Evolutionary conservation across 768 basidiomycete genomes (phyloP).

Genomic region (Pleurotus citrinopileatus): DNA sequence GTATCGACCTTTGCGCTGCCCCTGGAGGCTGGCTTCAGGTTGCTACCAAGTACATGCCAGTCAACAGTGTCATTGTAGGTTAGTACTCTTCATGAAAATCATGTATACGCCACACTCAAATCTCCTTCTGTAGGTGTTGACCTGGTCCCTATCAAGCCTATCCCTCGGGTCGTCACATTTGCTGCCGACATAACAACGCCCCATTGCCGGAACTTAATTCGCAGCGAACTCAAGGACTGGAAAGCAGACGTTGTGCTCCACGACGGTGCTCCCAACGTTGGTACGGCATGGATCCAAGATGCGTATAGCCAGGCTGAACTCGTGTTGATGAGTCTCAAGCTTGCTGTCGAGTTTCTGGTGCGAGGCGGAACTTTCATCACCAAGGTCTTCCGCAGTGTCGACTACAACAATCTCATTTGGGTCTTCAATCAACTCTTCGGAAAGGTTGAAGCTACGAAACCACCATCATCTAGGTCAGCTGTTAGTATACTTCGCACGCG

Average conservation of each 20-base stretch:
- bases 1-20: slow-evolving; percentile 97
- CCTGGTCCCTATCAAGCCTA: slow-evolving; percentile 93
- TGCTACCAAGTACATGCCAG: slow-evolving; percentile 95
- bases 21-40: slow-evolving; percentile 99
- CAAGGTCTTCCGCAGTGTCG: slow-evolving; percentile 96
- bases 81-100: slow-evolving; percentile 23
- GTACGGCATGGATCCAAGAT: slow-evolving; percentile 98
- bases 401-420: slow-evolving; percentile 99
- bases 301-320: slow-evolving; percentile 97
- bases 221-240: slow-evolving; percentile 94
- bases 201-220: slow-evolving; percentile 84
- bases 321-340: slow-evolving; percentile 91
- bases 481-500: background rate
- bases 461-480: slow-evolving; percentile 87
- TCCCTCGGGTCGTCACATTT: slow-evolving; percentile 90
- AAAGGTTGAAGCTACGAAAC: slow-evolving; percentile 98
- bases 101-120: slow-evolving; percentile 7
- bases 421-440: slow-evolving; percentile 96
- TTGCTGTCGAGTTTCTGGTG: slow-evolving; percentile 90
- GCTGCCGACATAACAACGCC: slow-evolving; percentile 92
- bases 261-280: slow-evolving; percentile 99
- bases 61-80: slow-evolving; percentile 90
- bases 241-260: slow-evolving; percentile 98
- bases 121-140: slow-evolving; percentile 72
- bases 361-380: slow-evolving; percentile 97